Conservation (phyloP, 2,329 filamentous ascomycete species). For the Alternaria novae-zelandiae region DNA sequence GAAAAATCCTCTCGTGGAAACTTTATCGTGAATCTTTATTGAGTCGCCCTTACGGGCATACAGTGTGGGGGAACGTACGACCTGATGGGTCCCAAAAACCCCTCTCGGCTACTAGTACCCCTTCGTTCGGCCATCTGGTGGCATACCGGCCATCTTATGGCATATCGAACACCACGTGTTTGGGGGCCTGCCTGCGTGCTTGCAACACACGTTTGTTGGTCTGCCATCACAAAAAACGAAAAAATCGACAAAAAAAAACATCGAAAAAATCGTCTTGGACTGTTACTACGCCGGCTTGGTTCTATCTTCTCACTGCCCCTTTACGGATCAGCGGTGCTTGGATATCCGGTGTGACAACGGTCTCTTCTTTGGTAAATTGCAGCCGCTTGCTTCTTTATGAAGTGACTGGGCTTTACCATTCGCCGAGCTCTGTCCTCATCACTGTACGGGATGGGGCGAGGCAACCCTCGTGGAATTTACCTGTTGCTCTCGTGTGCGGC, state of each 20-base stretch:
- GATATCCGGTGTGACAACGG: neutral
- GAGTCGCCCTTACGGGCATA: neutral
- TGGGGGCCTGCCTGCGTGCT: neutral
- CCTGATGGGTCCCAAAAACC: neutral
- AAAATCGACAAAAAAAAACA: neutral
- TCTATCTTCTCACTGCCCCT: neutral
- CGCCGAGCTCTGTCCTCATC: neutral
- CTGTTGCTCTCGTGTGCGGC: neutral
- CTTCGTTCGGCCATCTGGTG: neutral
- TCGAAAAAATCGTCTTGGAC: neutral
- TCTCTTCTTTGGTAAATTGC: neutral
- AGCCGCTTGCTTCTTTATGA: neutral
- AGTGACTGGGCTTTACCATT: neutral
- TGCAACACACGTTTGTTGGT: neutral
- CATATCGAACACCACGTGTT: neutral
- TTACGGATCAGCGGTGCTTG: neutral
- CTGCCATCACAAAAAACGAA: neutral
- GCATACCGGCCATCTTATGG: neutral
- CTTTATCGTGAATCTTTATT: neutral
- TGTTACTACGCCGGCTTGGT: neutral
- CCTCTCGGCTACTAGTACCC: neutral
- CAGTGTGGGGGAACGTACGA: neutral
- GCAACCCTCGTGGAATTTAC: neutral
- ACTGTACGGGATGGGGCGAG: neutral
- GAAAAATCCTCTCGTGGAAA: neutral